Base-by-base conservation (phyloP, 2,329 filamentous ascomycete species). In the Juglanconis oblonga region DNA sequence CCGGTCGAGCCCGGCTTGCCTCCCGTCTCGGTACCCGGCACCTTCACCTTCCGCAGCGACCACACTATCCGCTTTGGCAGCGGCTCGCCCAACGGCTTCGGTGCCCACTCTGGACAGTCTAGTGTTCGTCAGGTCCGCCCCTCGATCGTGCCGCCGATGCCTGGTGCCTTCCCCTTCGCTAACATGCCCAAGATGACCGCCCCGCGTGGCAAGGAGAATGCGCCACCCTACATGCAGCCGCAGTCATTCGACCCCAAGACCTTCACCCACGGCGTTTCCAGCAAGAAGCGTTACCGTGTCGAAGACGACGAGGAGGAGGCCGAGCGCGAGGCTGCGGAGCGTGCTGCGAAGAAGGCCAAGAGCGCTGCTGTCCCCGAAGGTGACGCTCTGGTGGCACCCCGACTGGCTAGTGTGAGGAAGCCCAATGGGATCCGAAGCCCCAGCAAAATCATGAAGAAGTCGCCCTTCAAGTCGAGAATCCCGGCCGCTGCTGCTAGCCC, bases 21-120 rank as follows among this genome's bases (percentile, higher is more conserved):
- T 49, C 50, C 55, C 10, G 47, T 53, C 9, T 77, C 82, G 2
- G 75, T 78, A 5, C 80, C 86, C 3, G 81, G 85, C 17, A 83
- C 80, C 1, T 89, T 88, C 66, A 86, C 83, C 0, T 89, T 89
- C 75, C 84, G 86, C 50, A 86, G 81, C 66, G 86, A 88, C 63
- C 84, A 86, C 65, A 88, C 85, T 2, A 87, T 88, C 67, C 74
- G 77, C 59, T 87, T 88, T 65, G 79, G 77, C 42, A 71, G 73
- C 36, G 71, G 73, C 50, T 79, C 81, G 3, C 72, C 77, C 0
- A 72, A 75, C 40, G 81, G 80, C 4, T 88, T 88, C 64, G 85
- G 86, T 44, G 75, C 77, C 8, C 81, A 80, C 32, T 76, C 80
- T 1, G 85, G 83, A n/a, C 85, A 87, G 67, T 74, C 83, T 4